Evolutionary conservation across 192 early-diverging fungal genomes (phyloP), one percentile per base, ranked within the genome.

Genomic region (Backusella australiensis): DNA sequence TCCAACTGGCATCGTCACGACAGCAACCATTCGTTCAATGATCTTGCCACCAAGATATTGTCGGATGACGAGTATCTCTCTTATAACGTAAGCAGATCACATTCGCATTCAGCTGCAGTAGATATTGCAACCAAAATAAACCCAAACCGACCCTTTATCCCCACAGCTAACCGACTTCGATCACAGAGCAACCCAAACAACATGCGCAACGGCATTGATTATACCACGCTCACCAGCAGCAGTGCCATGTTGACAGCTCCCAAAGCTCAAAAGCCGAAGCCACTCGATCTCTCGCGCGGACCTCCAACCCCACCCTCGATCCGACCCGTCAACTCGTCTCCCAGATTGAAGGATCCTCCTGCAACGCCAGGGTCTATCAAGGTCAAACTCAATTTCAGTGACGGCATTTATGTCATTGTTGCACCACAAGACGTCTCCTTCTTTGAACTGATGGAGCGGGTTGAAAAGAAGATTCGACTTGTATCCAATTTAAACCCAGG

Each of bases 391-490:
- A 95, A 96, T 75, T 98, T 92, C 82, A 90, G 92, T 23, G 87
- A 91, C 76, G 95, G 96, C 75, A 91, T 96, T 23, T 96, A 96
- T 82, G 89, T 96, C 46, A 91, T 99, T 36, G 92, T 95, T 15
- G 91, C 95, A 21, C 90, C 93, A 34, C 85, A 83, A 59, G 89
- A 92, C 35, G 91, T 93, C 56, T 84, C 89, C 44, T 95, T 92
- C 78, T 81, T 86, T 59, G 96, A 96, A 49, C 81, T 99, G 73
- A 86, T 90, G 35, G 88, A 89, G 34, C 86, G 92, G 34, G 93
- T 99, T 6, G 96, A 96, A 79, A 87, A 94, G 41, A 99, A 99
- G 80, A 95, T 98, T 75, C 86, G 93, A 71, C 85, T 96, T 17
- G 92, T 93, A 39, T 89, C 89, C 34, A 91, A 87, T 34, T 84